Base-by-base conservation (phyloP, 2,329 filamentous ascomycete species). In the Cryphonectria parasitica region DNA sequence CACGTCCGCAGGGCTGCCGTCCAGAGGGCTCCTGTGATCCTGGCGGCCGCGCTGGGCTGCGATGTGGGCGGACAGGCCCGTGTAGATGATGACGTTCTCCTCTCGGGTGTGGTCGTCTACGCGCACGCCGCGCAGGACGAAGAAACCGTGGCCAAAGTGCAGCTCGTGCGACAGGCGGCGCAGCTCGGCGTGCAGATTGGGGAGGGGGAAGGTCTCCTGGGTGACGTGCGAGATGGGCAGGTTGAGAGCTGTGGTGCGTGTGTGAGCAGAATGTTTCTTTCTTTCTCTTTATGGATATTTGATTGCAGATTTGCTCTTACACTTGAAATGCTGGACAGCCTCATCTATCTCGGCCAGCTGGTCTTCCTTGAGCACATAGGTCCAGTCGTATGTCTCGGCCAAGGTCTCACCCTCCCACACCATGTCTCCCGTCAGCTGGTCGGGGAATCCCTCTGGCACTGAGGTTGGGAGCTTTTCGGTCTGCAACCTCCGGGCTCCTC, bases 71-170 rank as follows among this genome's bases (percentile, higher is more conserved):
- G 88, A 85, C 1, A 91, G 77, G 0, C 89, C 89, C 2, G 86
- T 82, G 74, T 90, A 91, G 71, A 90, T 86, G 72, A 86, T 84
- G 41, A 89, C 75, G 70, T 88, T 89, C 1, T 90, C 87, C 72
- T 89, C 85, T 25, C 84, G 83, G 0, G 81, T 82, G 75, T 90
- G 84, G 4, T 80, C 79, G 13, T 84, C 81, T 0, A 89, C 84
- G 1, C 83, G 82, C 0, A 91, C 76, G 7, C 89, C 89, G 2
- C 88, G 85, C 22, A 91, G 76, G 1, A 90, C 87, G 64, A 87
- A 87, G 80, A 91, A 90, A 2, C 89, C 89, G 65, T 85, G 84
- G 2, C 88, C 88, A 39, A 80, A 78, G 76, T 90, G 87, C 1
- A 91, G 77, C 70, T 89, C 87, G 13, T 80, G 75, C 0, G 87